Evolutionary conservation across 768 basidiomycete species (phyloP).

Genomic region (Naganishia onofrii): DNA sequence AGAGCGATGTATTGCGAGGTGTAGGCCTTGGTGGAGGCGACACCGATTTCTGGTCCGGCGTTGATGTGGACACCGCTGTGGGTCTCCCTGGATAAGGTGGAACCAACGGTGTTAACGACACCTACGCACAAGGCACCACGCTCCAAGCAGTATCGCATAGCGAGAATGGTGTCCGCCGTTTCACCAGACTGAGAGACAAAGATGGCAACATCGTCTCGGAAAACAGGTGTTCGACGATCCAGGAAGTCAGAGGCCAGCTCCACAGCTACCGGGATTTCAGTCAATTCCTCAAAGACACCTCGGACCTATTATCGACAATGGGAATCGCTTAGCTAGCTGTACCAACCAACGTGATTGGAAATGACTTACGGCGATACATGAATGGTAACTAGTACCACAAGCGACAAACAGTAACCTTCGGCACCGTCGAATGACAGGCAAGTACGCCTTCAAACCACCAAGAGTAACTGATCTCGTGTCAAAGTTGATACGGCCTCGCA

Average conservation of each 20-base stretch:
- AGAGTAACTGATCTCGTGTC: constrained; percentile 86
- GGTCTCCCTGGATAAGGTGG: constrained; percentile 93
- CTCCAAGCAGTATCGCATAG: constrained; percentile 92
- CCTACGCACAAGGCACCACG: constrained; percentile 94
- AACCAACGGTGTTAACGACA: constrained; percentile 98
- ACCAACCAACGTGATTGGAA: neutral
- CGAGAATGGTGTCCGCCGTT: constrained; percentile 96
- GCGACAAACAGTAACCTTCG: constrained; percentile 93
- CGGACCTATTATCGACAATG: constrained; percentile 59
- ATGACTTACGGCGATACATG: constrained; percentile 68
- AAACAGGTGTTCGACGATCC: constrained; percentile 98
- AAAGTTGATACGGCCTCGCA: constrained; percentile 99
- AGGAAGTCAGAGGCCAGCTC: constrained; percentile 98
- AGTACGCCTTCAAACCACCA: constrained; percentile 90
- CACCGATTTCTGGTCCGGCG: constrained; percentile 69
- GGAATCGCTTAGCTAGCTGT: neutral
- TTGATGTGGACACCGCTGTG: constrained; percentile 99
- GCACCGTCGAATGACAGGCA: constrained; percentile 91
- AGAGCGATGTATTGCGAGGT: constrained; percentile 98
- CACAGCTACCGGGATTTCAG: constrained; percentile 95
- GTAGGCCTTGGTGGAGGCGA: constrained; percentile 99
- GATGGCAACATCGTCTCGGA: constrained; percentile 95
- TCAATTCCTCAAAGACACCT: constrained; percentile 96
- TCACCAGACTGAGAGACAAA: constrained; percentile 98
- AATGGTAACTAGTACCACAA: constrained; percentile 99